Percentiles rank a stretch among this genome's conserved stretches.
Conservation (phyloP, 768 basidiomycete species). For the Amanita rimosa region DNA sequence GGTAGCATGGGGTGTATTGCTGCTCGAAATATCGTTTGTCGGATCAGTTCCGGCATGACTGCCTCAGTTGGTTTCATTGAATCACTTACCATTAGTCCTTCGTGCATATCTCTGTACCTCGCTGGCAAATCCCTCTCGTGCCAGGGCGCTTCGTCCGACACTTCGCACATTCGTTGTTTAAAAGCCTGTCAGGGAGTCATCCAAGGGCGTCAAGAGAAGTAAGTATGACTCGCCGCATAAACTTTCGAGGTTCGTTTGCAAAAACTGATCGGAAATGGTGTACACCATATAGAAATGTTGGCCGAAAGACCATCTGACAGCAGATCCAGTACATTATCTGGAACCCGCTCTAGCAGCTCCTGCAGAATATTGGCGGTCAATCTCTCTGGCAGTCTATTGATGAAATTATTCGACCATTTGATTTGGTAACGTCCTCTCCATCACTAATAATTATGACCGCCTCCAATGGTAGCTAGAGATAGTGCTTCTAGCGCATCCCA, state of each 20-base stretch:
- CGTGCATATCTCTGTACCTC: background rate
- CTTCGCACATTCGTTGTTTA: background rate
- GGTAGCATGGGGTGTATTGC: background rate
- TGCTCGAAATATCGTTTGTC: background rate
- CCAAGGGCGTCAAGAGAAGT: background rate
- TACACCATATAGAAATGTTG: background rate
- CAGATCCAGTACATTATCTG: background rate
- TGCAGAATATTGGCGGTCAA: background rate
- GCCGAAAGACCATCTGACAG: background rate
- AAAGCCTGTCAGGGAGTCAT: background rate
- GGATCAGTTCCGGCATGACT: background rate
- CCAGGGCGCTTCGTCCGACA: background rate
- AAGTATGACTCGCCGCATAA: background rate
- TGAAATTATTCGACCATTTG: background rate
- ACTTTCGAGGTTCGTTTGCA: background rate
- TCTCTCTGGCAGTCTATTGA: background rate
- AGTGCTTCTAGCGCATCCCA: background rate
- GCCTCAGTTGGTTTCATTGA: background rate
- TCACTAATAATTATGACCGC: too few relatives aligned
- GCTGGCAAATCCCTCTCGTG: background rate
- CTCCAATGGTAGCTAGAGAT: too few relatives aligned
- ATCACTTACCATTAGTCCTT: background rate
- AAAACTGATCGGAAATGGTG: background rate
- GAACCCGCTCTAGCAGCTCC: background rate
- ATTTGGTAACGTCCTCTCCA: background rate